Evolutionary conservation across 2,329 filamentous ascomycete genomes (phyloP).

Genomic region (Fusarium subtropicale): DNA sequence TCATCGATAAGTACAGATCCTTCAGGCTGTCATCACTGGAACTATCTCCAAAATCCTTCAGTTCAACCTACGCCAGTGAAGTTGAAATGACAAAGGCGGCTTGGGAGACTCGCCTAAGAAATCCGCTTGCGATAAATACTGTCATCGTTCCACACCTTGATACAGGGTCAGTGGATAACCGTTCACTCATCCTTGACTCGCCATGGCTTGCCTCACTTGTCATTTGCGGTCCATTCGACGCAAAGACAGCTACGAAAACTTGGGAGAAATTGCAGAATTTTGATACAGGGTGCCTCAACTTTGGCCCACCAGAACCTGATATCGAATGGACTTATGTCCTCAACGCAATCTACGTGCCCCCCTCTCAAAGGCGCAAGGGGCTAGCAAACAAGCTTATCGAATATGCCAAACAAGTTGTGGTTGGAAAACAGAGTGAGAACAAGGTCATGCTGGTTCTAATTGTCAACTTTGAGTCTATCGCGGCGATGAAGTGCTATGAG

Average conservation of each 20-base stretch:
- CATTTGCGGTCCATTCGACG: conserved; percentile 17
- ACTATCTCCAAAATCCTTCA: conserved; percentile 25
- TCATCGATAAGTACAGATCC: conserved; percentile 10
- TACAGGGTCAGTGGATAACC: background rate
- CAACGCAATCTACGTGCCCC: conserved; percentile 32
- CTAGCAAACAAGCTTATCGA: conserved; percentile 16
- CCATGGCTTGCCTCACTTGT: conserved; percentile 33
- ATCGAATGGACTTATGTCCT: conserved; percentile 15
- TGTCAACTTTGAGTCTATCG: conserved; percentile 13
- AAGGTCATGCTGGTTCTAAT: conserved; percentile 16
- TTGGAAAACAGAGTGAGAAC: background rate
- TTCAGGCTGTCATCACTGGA: conserved; percentile 28
- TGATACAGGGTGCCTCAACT: background rate
- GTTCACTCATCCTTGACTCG: background rate
- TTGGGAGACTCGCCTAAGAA: conserved; percentile 23
- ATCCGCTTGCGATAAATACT: conserved; percentile 6
- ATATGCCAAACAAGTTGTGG: conserved; percentile 4
- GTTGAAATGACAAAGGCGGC: background rate
- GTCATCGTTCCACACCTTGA: background rate
- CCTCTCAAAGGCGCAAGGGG: conserved; percentile 19
- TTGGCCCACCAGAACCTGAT: background rate
- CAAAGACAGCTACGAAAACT: background rate
- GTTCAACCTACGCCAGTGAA: conserved; percentile 25
- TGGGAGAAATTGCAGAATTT: conserved; percentile 11
- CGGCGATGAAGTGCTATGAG: conserved; percentile 26